Percentiles rank a stretch among this genome's conserved stretches.
Conservation (phyloP, 345 rosid genomes). For the Citrus mangshanensis region DNA sequence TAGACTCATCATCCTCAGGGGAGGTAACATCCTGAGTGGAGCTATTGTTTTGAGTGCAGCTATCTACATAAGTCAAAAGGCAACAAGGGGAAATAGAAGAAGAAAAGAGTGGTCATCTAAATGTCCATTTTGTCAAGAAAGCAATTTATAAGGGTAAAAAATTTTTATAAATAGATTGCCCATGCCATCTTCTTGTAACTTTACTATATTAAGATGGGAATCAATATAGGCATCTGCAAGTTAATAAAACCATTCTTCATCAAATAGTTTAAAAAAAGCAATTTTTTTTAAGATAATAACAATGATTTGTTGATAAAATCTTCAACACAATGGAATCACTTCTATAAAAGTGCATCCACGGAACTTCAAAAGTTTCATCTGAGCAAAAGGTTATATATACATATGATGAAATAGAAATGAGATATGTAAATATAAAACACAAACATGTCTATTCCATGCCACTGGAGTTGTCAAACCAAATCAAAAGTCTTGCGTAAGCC, state of each 20-base stretch:
- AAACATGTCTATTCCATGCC: not conserved
- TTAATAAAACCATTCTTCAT: not conserved
- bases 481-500: not conserved
- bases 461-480: not conserved
- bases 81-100: not conserved
- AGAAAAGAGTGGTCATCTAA: not conserved
- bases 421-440: too few relatives aligned
- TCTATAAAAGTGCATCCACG: not conserved
- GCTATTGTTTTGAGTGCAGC: slow-evolving; percentile 27
- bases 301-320: not conserved
- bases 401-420: not conserved
- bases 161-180: too few relatives aligned
- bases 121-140: not conserved
- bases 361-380: not conserved
- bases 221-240: not conserved
- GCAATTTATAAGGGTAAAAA: not conserved
- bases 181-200: not conserved
- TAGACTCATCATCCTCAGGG: slow-evolving; percentile 58
- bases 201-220: not conserved
- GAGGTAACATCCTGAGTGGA: slow-evolving; percentile 28
- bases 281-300: not conserved
- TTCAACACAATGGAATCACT: not conserved
- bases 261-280: not conserved
- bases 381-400: not conserved
- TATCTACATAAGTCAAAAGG: slow-evolving; percentile 30